Percentiles rank a stretch among this genome's conserved stretches.
Evolutionary conservation across 164 flowering plant species (phyloP).

Genomic region (Stephania cephalantha): DNA sequence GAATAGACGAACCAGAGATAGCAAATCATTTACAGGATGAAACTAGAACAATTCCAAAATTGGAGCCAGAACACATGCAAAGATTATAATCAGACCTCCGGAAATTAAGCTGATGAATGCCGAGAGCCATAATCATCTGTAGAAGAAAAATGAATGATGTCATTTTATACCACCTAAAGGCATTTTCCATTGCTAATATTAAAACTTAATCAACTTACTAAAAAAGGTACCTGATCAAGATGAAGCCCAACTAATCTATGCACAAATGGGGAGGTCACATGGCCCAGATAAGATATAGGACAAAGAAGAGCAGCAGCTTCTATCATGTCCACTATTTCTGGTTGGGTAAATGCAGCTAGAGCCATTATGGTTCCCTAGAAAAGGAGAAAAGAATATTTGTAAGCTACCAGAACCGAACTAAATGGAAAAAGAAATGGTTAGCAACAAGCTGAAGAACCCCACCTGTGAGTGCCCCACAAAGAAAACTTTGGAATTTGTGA

Average conservation of each 20-base stretch:
- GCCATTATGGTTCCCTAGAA: slow-evolving; percentile 88
- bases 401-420: background rate
- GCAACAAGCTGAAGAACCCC: slow-evolving; percentile 4
- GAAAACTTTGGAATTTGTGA: slow-evolving; percentile 57
- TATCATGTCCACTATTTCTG: slow-evolving; percentile 68
- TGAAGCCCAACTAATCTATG: slow-evolving; percentile 63
- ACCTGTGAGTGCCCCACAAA: slow-evolving; percentile 97
- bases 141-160: slow-evolving; percentile 2
- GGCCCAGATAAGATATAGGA: slow-evolving; percentile 85
- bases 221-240: slow-evolving; percentile 64
- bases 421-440: background rate
- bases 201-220: background rate
- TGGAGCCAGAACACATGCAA: background rate
- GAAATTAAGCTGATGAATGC: slow-evolving; percentile 82
- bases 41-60: slow-evolving; percentile 5
- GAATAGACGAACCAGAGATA: slow-evolving; percentile 18
- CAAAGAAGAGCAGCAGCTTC: slow-evolving; percentile 84
- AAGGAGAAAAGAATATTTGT: slow-evolving; percentile 5
- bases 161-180: slow-evolving; percentile 16
- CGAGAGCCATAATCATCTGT: slow-evolving; percentile 73
- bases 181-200: background rate
- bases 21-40: background rate
- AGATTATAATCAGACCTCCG: slow-evolving; percentile 50
- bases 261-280: slow-evolving; percentile 63
- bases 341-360: slow-evolving; percentile 81